Evolutionary conservation across 108 stramenopile species (phyloP), one percentile per base, ranked within the genome.

Genomic region (Skeletonema menzelii): DNA sequence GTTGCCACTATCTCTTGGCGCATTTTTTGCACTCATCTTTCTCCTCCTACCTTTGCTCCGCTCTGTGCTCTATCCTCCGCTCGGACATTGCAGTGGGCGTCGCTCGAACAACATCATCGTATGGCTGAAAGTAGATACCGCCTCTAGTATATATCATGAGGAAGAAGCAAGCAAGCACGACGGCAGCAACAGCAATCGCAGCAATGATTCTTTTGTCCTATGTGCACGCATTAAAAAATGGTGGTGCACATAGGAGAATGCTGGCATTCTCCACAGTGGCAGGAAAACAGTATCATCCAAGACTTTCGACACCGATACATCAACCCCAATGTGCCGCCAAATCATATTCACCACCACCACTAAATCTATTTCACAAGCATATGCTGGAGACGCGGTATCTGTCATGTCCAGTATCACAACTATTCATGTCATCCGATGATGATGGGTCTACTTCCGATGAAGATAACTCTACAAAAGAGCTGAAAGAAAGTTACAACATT

Each of bases 401-500:
- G 22, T 53, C 49, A 53, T 24, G 49, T 15, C 49, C 70, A 20
- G 55, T 34, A 19, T 28, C 61, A 19, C 70, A 72, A 63, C 27
- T 34, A 53, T 72, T 63, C 70, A 72, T 56, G 70, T 32, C 70
- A 27, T 12, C 59, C 35, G 70, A 70, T 61, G 56, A 68, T 35
- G 55, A 34, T 7, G 37, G 35, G 12, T 59, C 38, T 15, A 7
- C 49, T 17, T 17, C 17, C 44, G 44, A 17, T 46, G n/a, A n/a
- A n/a, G n/a, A n/a, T n/a, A n/a, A n/a, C n/a, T n/a, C n/a, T n/a
- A 4, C 19, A 47, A 53, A 69, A 70, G 44, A 61, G 26, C 31
- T 22, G 22, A 72, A 60, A 63, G 46, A 32, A 30, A 72, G 61
- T 20, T 61, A 59, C 57, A 84, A 95, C 71, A 56, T 91, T 27